phyloP scores from a whole-genome alignment of 306 rosid genomes.

The Pterocarpus macrocarpus region DNA sequence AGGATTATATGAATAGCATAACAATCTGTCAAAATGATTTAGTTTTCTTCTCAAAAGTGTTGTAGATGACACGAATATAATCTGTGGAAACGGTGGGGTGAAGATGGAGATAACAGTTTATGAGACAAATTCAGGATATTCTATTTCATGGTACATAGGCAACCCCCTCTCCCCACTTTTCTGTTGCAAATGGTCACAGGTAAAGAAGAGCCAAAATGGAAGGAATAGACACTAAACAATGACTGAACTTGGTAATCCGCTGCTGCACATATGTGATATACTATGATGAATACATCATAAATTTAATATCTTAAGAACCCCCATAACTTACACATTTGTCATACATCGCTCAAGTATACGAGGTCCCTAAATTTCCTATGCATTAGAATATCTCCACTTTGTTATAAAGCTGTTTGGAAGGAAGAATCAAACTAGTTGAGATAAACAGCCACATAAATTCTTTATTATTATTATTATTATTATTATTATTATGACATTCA shows the following conservation, averaged over 20 bases:
- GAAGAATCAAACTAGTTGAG: neutral
- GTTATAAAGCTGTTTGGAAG: neutral
- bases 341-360: constrained; percentile 2
- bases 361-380: neutral
- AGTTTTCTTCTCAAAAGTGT: neutral
- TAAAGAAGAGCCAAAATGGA: too few relatives aligned
- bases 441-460: neutral
- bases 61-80: neutral
- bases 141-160: too few relatives aligned
- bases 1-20: neutral
- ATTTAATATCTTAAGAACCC: neutral
- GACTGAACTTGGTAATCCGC: neutral
- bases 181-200: too few relatives aligned
- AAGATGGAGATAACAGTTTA: neutral
- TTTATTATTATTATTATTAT: neutral
- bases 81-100: neutral
- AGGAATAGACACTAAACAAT: too few relatives aligned
- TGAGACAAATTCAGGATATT: neutral
- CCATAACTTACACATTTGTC: neutral
- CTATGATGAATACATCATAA: too few relatives aligned
- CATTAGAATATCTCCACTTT: neutral
- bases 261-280: too few relatives aligned
- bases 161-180: too few relatives aligned
- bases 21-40: neutral
- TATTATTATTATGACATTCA: neutral